These are phyloP conservation scores for Cyclotella cryptica DNA, from an alignment of 108 stramenopile species.

Conservation along the genomic window DNA sequence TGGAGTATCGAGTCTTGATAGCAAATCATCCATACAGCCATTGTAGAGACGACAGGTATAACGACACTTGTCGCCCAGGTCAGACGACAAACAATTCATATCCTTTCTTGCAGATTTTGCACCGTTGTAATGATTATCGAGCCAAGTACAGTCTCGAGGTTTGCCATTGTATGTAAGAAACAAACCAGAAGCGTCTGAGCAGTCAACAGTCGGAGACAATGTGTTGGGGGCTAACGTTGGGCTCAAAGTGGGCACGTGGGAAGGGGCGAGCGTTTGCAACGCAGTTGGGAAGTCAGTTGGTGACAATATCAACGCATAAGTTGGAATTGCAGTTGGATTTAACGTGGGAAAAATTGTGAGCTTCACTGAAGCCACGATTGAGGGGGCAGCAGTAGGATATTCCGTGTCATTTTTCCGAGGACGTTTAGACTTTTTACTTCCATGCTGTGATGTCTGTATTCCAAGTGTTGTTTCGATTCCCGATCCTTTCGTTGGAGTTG, in stretches of 20 bases:
- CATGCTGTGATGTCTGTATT: neutral
- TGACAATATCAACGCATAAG: neutral
- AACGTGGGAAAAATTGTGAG: constrained; percentile 22
- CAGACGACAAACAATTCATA: constrained; percentile 38
- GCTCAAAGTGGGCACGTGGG: neutral
- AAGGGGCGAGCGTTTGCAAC: neutral
- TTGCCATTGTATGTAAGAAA: constrained; percentile 50
- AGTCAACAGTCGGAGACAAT: constrained; percentile 32
- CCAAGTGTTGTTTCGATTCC: constrained; percentile 14
- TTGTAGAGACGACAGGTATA: constrained; percentile 54
- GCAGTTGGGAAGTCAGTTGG: constrained; percentile 6
- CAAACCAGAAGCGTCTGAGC: constrained; percentile 26
- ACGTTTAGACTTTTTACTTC: neutral
- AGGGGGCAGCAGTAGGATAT: neutral
- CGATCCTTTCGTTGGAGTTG: constrained; percentile 2
- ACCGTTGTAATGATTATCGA: constrained; percentile 52
- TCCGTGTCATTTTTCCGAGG: neutral
- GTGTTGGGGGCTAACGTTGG: constrained; percentile 21
- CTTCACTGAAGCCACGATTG: neutral
- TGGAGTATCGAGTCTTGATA: constrained; percentile 22
- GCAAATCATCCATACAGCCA: constrained; percentile 43
- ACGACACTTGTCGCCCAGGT: constrained; percentile 39
- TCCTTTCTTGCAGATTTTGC: constrained; percentile 49
- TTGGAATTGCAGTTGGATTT: constrained; percentile 1
- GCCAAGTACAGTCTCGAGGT: constrained; percentile 40